Evolutionary conservation across 2,329 filamentous ascomycete species (phyloP).

Genomic region (Sclerotiophoma versabilis): DNA sequence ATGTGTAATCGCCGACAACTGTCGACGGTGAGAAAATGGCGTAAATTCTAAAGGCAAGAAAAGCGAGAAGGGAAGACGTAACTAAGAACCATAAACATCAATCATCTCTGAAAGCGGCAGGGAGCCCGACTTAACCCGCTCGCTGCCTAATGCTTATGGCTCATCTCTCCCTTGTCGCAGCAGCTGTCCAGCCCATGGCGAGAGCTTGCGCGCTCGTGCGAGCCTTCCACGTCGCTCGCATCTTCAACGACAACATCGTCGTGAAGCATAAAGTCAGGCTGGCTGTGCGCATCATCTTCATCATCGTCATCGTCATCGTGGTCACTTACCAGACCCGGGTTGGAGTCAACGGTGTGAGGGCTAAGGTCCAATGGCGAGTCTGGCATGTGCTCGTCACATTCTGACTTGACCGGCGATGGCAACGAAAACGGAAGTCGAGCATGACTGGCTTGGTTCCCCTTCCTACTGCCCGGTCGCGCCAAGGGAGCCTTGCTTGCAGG

Average conservation of each 20-base stretch:
- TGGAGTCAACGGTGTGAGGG: slow-evolving; percentile 57
- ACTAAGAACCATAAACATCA: slow-evolving; percentile 23
- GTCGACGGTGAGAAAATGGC: slow-evolving; percentile 15
- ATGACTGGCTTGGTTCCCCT: slow-evolving; percentile 36
- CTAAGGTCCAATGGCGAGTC: slow-evolving; percentile 52
- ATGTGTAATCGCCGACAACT: slow-evolving; percentile 13
- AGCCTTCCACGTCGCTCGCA: slow-evolving; percentile 49
- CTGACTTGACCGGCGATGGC: slow-evolving; percentile 36
- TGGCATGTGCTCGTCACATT: slow-evolving; percentile 39
- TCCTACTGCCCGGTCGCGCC: slow-evolving; percentile 44
- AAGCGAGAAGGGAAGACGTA: slow-evolving; percentile 10
- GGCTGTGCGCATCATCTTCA: slow-evolving; percentile 47
- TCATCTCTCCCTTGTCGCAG: slow-evolving; percentile 46
- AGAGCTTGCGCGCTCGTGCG: slow-evolving; percentile 40
- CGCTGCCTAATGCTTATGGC: slow-evolving; percentile 43
- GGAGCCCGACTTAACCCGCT: slow-evolving; percentile 38
- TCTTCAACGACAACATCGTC: slow-evolving; percentile 50
- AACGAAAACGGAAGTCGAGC: slow-evolving; percentile 43
- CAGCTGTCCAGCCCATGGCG: slow-evolving; percentile 42
- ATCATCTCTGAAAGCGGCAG: slow-evolving; percentile 31
- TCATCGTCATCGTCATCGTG: slow-evolving; percentile 59
- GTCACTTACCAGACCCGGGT: slow-evolving; percentile 59
- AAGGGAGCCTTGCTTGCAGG: slow-evolving; percentile 39
- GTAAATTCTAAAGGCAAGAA: slow-evolving; percentile 17
- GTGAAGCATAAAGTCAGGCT: slow-evolving; percentile 44